Conservation (phyloP, 2,329 filamentous ascomycete genomes). For the Ceratocystis smalleyi region DNA sequence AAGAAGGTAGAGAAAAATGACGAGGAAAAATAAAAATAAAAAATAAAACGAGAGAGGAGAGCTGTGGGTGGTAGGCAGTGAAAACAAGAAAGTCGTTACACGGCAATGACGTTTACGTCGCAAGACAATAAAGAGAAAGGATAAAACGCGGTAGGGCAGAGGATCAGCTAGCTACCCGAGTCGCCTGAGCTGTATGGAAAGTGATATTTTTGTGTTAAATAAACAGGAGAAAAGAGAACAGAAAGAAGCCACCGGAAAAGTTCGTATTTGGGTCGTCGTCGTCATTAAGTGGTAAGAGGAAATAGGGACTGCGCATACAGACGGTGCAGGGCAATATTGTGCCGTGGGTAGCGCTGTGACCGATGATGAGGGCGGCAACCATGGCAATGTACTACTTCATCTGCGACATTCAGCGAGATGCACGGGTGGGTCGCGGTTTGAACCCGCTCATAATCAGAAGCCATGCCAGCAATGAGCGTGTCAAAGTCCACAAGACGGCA, state of each 20-base stretch:
- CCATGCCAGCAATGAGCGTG: not conserved
- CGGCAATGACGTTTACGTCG: not conserved
- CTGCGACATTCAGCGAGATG: not conserved
- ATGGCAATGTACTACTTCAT: not conserved
- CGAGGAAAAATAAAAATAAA: too few species aligned
- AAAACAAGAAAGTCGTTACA: not conserved
- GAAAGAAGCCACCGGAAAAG: not conserved
- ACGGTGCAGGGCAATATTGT: not conserved
- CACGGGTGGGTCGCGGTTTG: not conserved
- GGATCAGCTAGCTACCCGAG: not conserved
- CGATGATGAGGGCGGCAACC: not conserved
- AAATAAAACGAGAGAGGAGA: not conserved
- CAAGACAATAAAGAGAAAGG: not conserved
- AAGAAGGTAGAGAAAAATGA: not conserved
- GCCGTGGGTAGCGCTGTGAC: not conserved
- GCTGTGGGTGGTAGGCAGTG: not conserved
- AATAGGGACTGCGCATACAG: conserved; percentile 21
- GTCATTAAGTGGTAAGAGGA: conserved; percentile 1
- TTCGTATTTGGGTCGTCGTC: conserved; percentile 5
- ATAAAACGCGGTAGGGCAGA: not conserved
- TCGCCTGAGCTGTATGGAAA: too few species aligned
- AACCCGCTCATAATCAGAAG: not conserved
- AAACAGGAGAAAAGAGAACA: not conserved
- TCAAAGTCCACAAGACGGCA: not conserved
- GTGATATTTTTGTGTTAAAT: not conserved